A percentile compares a stretch with the other conserved stretches of the same genome.
phyloP scores from a whole-genome alignment of 2,329 filamentous ascomycete genomes.

The Colletotrichum plurivorum region DNA sequence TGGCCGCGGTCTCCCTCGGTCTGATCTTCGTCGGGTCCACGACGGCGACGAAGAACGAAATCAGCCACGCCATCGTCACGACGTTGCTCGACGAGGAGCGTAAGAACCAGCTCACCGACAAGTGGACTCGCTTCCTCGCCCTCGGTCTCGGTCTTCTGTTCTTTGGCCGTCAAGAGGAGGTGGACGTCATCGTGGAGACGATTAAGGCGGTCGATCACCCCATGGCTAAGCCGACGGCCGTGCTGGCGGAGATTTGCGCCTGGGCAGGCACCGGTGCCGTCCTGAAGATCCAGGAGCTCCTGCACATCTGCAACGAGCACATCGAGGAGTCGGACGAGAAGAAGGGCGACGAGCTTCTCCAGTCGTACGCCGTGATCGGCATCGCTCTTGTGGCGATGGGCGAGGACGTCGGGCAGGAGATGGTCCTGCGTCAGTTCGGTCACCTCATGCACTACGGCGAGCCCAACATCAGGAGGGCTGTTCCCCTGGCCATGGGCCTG shows the following conservation, averaged over 20 bases:
- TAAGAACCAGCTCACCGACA: constrained; percentile 92
- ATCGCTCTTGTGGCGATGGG: constrained; percentile 97
- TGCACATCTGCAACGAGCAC: constrained; percentile 98
- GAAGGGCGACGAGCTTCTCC: constrained; percentile 94
- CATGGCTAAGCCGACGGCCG: constrained; percentile 95
- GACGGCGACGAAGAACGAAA: constrained; percentile 75
- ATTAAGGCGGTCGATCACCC: constrained; percentile 97
- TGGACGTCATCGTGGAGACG: constrained; percentile 97
- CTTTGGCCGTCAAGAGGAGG: constrained; percentile 97
- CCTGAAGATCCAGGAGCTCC: constrained; percentile 94
- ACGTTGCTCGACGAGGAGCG: constrained; percentile 95
- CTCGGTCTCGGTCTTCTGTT: constrained; percentile 93
- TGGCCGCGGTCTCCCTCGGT: constrained; percentile 93
- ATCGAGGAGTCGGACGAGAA: constrained; percentile 95
- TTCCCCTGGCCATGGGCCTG: constrained; percentile 95
- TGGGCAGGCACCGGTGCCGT: constrained; percentile 98
- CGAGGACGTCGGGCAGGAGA: constrained; percentile 97
- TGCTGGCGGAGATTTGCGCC: constrained; percentile 95
- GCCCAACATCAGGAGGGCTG: constrained; percentile 95
- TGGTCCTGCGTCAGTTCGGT: constrained; percentile 97
- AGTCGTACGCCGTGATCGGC: constrained; percentile 95
- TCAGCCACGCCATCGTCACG: constrained; percentile 92
- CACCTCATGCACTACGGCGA: constrained; percentile 99
- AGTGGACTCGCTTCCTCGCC: constrained; percentile 97
- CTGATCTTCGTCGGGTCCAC: constrained; percentile 94